phyloP scores from a whole-genome alignment of 2,329 filamentous ascomycete species.

The Alternaria sp. region DNA sequence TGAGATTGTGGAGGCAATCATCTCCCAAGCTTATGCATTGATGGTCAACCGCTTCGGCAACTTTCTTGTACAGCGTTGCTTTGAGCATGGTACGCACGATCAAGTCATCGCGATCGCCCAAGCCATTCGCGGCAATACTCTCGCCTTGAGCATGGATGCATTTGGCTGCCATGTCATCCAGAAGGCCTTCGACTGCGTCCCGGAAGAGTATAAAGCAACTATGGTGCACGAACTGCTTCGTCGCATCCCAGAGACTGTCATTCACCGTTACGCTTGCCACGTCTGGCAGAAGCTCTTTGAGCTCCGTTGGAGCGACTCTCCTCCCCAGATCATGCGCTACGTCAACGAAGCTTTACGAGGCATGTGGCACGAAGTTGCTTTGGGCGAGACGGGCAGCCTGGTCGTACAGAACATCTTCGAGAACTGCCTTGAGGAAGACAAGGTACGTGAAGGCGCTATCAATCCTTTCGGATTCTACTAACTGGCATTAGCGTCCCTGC shows the following conservation, averaged over 20 bases:
- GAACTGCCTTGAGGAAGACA: slow-evolving; percentile 98
- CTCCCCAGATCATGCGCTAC: slow-evolving; percentile 97
- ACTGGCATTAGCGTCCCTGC: slow-evolving; percentile 74
- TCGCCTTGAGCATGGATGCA: slow-evolving; percentile 96
- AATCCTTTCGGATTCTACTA: not conserved
- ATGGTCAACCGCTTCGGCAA: slow-evolving; percentile 99
- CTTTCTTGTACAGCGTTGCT: slow-evolving; percentile 97
- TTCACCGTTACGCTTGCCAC: slow-evolving; percentile 97
- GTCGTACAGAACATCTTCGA: slow-evolving; percentile 99
- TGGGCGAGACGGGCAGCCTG: slow-evolving; percentile 95
- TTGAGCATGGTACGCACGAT: slow-evolving; percentile 94
- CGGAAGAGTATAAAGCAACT: slow-evolving; percentile 95
- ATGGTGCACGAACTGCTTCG: slow-evolving; percentile 99
- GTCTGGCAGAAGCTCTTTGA: slow-evolving; percentile 99
- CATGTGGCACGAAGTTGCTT: slow-evolving; percentile 98
- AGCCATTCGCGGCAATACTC: slow-evolving; percentile 89
- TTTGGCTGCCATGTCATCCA: slow-evolving; percentile 98
- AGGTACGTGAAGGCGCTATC: slow-evolving; percentile 63
- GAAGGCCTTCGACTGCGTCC: slow-evolving; percentile 97
- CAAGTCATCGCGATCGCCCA: slow-evolving; percentile 93
- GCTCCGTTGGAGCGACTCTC: slow-evolving; percentile 90
- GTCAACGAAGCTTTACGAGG: slow-evolving; percentile 93
- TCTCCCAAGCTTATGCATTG: slow-evolving; percentile 88
- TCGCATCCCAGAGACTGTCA: slow-evolving; percentile 95
- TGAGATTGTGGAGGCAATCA: slow-evolving; percentile 95